Base-by-base conservation (phyloP, 805 yeast species). In the Dipodascus geniculatus region DNA sequence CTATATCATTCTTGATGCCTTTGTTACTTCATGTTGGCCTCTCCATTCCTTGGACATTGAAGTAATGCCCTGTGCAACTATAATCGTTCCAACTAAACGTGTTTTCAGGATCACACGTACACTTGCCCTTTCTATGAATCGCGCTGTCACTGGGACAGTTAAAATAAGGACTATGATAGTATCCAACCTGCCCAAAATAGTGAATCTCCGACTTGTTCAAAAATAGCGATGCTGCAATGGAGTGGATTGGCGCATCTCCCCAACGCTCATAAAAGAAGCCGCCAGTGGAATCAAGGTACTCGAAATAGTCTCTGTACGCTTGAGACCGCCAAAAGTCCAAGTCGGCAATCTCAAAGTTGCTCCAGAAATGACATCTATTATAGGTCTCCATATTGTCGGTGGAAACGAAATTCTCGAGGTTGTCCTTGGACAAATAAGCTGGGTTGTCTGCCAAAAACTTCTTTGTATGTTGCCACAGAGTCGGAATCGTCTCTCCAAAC, bases 361-460 rank as follows among this genome's bases (percentile, higher is more conserved):
- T 79, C 90, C 95, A 86, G 75, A 86, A 85, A 68, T 88, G 96
- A 66, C 96, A 88, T 55, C 82, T 77, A 65, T 89, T 88, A 71
- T 85, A 89, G 16, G 80, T 72, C 56, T 77, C 75, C 56, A 91
- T 87, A 49, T 71, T 68, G 68, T 85, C 87, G 61, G 81, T 81
- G 22, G 88, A 81, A 47, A 89, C 70, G 73, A 85, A 88, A 49
- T 79, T 80, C 71, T 86, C 68, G 59, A 85, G 72, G 65, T 82
- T 84, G 70, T 85, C 72, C 50, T 77, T 69, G 56, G 80, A 78
- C 24, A 87, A 65, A 57, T 73, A 75, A 50, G 80, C 70, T 6
- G 90, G 88, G 69, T 80, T 68, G 51, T 73, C 69, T 55, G 75
- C 69, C 56, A 83, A 74, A 66, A 84, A 89, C 44, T 79, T 71